Base-by-base conservation (phyloP, 2,329 filamentous ascomycete species). In the Paecilomyces sp. region DNA sequence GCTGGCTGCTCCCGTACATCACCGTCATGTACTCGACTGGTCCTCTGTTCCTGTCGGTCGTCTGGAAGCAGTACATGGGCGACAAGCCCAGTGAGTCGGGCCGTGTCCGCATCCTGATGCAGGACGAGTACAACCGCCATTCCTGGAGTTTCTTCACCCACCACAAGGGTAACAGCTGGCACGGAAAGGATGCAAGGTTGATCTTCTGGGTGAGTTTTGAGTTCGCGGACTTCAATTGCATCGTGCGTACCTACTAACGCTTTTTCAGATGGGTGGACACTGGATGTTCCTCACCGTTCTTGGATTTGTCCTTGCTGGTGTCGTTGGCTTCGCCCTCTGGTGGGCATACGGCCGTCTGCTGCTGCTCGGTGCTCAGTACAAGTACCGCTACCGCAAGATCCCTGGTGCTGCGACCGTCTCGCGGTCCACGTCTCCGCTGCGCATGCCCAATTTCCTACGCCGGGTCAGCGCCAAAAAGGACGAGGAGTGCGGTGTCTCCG, bases 11-110 rank as follows among this genome's bases (percentile, higher is more conserved):
- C 62, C 83, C 86, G 15, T 91, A 92, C 72, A 88, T 90, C 68
- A 90, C 88, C 25, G 88, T 92, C 67, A 92, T 92, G 90, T 87
- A 88, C 54, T 86, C 85, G 9, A 90, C 90, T 0, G 89, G 89
- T 0, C 89, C 89, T 0, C 77, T 92, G 31, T 92, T 91, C 77
- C 75, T 92, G 54, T 90, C 85, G 59, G 83, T 92, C 50, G 83
- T 90, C 61, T 89, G 89, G 87, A 86, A 89, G 69, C 85, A 90
- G 71, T 92, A 89, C 73, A 85, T 86, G 71, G 79, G 81, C 34
- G 67, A 71, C 6, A 67, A 71, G 25, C 72, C 75, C 1, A 67
- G 69, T 52, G 75, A 75, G 53, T 52, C 80, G 74, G 67, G 82
- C n/a, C 80, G 85, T 33, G 81, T 91, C 5, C 79, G 88, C 59